phyloP scores from a whole-genome alignment of 139 green algal species.

The Chlamydomonas sp. region DNA sequence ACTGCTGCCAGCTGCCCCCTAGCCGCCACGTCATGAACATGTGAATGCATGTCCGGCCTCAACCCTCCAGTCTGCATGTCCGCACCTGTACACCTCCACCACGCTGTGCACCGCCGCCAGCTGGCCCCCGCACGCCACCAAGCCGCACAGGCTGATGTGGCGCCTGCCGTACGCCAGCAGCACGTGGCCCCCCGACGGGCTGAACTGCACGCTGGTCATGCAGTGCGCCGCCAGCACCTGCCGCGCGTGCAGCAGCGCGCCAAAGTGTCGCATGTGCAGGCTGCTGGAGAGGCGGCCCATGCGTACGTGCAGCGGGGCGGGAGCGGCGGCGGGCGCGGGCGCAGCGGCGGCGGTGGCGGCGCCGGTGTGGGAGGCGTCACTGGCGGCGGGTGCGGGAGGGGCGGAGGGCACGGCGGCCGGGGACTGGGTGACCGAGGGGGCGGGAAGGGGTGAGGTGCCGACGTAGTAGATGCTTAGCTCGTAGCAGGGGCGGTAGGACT shows the following conservation, averaged over 20 bases:
- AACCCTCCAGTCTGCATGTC: neutral
- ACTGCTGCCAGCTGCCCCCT: neutral
- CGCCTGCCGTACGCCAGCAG: conserved; percentile 93
- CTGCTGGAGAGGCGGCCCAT: conserved; percentile 79
- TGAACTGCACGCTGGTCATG: conserved; percentile 95
- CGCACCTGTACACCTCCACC: conserved; percentile 79
- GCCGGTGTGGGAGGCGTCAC: neutral
- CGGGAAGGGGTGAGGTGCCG: conserved; percentile 8
- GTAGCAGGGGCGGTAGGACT: conserved; percentile 2
- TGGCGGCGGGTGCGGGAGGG: conserved; percentile 10
- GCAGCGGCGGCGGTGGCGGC: neutral
- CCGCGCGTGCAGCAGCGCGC: conserved; percentile 61
- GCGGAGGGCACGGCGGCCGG: neutral
- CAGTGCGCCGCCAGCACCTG: conserved; percentile 93
- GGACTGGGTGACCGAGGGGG: neutral
- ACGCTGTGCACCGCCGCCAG: conserved; percentile 89
- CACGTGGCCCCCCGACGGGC: conserved; percentile 82
- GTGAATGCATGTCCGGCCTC: neutral
- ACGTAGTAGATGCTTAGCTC: conserved; percentile 30
- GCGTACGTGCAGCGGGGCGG: conserved; percentile 58
- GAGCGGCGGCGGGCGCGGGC: neutral
- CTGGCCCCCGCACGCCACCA: conserved; percentile 68
- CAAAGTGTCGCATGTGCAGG: conserved; percentile 63
- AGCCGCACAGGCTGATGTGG: conserved; percentile 81
- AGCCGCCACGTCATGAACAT: too few relatives aligned